A percentile compares a stretch with the other conserved stretches of the same genome.
Evolutionary conservation across 1,139 yeast species (phyloP).

Genomic region (Pichia sp.): DNA sequence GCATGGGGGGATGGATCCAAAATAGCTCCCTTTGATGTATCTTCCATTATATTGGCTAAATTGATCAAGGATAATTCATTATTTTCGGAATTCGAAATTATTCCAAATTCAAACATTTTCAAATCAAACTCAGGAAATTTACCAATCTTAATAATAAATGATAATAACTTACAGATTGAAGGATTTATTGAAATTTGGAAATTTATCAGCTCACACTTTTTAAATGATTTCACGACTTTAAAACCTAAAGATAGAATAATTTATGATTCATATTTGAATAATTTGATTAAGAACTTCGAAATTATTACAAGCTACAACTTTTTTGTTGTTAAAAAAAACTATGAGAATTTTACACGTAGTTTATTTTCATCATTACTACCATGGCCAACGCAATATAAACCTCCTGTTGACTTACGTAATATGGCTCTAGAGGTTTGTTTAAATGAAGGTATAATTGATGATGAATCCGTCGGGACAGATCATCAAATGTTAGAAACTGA

Average conservation of each 20-base stretch:
- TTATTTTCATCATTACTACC: conserved; percentile 48
- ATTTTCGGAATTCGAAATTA: conserved; percentile 31
- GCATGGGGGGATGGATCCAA: conserved; percentile 47
- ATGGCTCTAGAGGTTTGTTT: conserved; percentile 44
- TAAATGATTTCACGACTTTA: no score
- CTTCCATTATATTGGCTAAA: conserved; percentile 38
- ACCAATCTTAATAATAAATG: conserved; percentile 45
- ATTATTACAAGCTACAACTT: conserved; percentile 54
- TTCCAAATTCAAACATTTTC: conserved; percentile 45
- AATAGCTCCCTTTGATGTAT: conserved; percentile 35
- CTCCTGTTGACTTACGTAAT: conserved; percentile 51
- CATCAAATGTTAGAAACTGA: conserved; percentile 4
- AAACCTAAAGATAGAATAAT: neutral
- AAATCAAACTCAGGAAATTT: conserved; percentile 45
- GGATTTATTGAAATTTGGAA: conserved; percentile 43
- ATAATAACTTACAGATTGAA: conserved; percentile 28
- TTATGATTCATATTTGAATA: conserved; percentile 3
- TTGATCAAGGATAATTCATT: conserved; percentile 26
- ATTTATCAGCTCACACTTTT: neutral
- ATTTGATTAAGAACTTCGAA: conserved; percentile 14
- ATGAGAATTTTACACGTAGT: conserved; percentile 45
- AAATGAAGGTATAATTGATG: conserved; percentile 30
- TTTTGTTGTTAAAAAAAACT: conserved; percentile 55
- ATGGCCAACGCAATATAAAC: conserved; percentile 82
- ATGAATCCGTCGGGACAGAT: conserved; percentile 24